phyloP scores from a whole-genome alignment of 345 rosid genomes.

The Lepidium aucheri region DNA sequence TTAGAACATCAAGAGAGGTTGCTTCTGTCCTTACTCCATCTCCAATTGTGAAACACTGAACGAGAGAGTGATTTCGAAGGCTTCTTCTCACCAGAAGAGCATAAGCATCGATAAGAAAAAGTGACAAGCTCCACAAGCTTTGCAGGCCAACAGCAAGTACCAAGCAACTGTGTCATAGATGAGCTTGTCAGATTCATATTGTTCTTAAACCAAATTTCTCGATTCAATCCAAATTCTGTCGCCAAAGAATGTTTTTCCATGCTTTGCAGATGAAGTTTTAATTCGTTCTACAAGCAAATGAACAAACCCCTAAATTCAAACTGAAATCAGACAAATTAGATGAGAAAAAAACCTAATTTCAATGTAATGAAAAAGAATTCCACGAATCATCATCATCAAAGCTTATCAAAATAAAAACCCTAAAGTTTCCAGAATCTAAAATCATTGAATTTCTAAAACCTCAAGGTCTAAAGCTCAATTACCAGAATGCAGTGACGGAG shows the following conservation, averaged over 20 bases:
- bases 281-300: neutral
- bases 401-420: neutral
- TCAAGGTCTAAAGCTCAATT: neutral
- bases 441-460: neutral
- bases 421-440: neutral
- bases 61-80: conserved; percentile 37
- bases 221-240: neutral
- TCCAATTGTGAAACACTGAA: conserved; percentile 55
- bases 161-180: conserved; percentile 49
- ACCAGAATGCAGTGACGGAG: conserved; percentile 69
- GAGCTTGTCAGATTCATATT: neutral
- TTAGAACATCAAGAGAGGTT: neutral
- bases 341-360: neutral
- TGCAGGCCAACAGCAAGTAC: conserved; percentile 67
- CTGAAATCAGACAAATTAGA: neutral
- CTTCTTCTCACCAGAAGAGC: conserved; percentile 65
- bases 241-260: neutral
- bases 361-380: neutral
- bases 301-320: neutral
- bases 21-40: conserved; percentile 55
- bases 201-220: neutral
- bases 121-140: conserved; percentile 66
- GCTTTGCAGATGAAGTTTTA: neutral
- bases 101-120: conserved; percentile 52
- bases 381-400: neutral